Percentiles rank a stretch among this genome's conserved stretches.
Conservation (phyloP, 2,329 filamentous ascomycete genomes). For the Chalara sp. region DNA sequence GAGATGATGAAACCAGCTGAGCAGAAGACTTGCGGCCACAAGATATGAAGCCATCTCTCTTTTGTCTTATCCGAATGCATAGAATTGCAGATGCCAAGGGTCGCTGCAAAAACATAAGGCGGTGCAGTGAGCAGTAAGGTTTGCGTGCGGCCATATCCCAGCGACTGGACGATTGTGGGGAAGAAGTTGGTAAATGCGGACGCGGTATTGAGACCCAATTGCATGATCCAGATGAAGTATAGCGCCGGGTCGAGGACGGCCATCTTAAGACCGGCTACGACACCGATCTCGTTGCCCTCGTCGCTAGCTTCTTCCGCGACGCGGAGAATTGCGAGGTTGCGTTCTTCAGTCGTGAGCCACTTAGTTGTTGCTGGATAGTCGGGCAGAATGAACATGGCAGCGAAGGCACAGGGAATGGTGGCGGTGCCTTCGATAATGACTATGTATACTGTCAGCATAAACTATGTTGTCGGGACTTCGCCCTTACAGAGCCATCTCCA, state of each 20-base stretch:
- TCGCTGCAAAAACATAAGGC: conserved; percentile 16
- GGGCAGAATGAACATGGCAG: conserved; percentile 25
- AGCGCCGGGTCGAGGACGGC: conserved; percentile 3
- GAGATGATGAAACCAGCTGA: conserved; percentile 14
- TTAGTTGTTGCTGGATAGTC: conserved; percentile 26
- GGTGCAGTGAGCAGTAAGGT: conserved; percentile 17
- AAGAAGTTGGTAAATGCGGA: conserved; percentile 25
- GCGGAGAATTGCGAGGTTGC: too few species aligned
- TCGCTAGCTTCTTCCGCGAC: too few species aligned
- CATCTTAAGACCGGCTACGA: too few species aligned
- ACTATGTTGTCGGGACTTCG: too few species aligned
- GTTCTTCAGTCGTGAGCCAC: too few species aligned
- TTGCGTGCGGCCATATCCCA: conserved; percentile 10
- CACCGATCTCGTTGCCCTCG: too few species aligned
- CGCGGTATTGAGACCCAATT: conserved; percentile 1
- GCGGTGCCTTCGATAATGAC: conserved; percentile 33
- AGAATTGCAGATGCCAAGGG: conserved; percentile 9
- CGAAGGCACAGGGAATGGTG: conserved; percentile 27
- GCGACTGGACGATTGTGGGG: conserved; percentile 15
- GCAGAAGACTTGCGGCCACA: conserved; percentile 10
- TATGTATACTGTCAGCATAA: too few species aligned
- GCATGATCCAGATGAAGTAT: conserved; percentile 13
- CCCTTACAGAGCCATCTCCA: too few species aligned
- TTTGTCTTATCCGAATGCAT: conserved; percentile 7
- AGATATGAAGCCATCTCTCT: conserved; percentile 13